Base-by-base conservation (phyloP, 352 stramenopile species). In the Phytophthora vignae region DNA sequence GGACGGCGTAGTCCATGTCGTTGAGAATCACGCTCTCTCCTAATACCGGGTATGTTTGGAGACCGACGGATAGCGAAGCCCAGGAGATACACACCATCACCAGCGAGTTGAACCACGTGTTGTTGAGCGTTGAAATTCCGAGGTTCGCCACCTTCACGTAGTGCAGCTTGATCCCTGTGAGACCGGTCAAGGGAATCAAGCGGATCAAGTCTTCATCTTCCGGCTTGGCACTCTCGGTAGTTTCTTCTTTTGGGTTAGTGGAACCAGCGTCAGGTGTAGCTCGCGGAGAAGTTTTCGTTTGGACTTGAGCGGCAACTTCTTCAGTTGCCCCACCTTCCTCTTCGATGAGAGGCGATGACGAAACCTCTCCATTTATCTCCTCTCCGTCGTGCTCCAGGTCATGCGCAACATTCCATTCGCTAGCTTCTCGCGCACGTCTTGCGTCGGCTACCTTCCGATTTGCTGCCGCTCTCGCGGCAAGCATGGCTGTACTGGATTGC, bases 41-140 rank as follows among this genome's bases (percentile, higher is more conserved):
- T 14, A 92, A 75, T 4, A 69, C 50, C 4, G 84, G 70, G 53
- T 96, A 95, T 31, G 88, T 97, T 60, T 96, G 89, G 0, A 97
- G 62, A 0, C 90, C 90, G 15, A 97, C 88, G 0, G 91, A 92
- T 9, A 95, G 76, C 29, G 85, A 91, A 9, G 90, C 89, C 83
- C 87, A 92, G 2, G 85, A 91, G 36, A 94, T 95, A 65, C 77
- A 91, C 15, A 93, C 60, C 80, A 93, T 90, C 25, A 93, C 86
- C 4, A 77, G 10, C 19, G 86, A 91, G 46, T 90, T 90, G 55
- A 93, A 92, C 64, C 73, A 90, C 46, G 72, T 74, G 25, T 82
- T 80, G 63, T 77, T 75, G 7, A 93, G 76, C n/a, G 77, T 80
- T 3, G 31, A 46, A 29, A 89, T 87, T 15, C 66, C 67, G 9